Percentiles rank a stretch among this genome's conserved stretches.
Conservation (phyloP, 108 stramenopile genomes). For the Skeletonema menzelii region DNA sequence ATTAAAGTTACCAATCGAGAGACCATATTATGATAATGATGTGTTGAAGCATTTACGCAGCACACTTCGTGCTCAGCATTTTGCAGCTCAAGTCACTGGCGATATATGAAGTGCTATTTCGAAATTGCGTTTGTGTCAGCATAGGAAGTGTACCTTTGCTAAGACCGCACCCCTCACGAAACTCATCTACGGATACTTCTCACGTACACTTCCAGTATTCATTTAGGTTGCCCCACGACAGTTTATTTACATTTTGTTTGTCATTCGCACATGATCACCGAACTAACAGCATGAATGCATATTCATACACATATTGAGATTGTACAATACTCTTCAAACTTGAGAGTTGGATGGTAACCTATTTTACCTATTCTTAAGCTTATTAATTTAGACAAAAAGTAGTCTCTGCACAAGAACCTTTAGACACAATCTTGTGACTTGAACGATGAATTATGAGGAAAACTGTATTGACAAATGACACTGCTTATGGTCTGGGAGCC, state of each 20-base stretch:
- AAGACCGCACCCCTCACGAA: no score
- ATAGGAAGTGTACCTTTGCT: no score
- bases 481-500: slow-evolving; percentile 29
- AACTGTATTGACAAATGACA: background rate
- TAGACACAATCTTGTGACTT: background rate
- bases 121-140: no score
- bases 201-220: no score
- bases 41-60: background rate
- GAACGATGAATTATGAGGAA: background rate
- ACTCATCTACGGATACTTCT: no score
- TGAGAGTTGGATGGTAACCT: background rate
- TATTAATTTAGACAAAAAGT: background rate
- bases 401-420: background rate
- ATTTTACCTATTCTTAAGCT: slow-evolving; percentile 2
- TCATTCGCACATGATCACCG: no score
- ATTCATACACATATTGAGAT: no score
- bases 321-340: no score
- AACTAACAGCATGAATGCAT: no score
- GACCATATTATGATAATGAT: background rate
- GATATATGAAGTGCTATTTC: no score
- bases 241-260: no score
- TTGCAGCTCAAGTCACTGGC: background rate
- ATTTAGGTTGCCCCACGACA: no score
- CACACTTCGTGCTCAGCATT: background rate
- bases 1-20: background rate